Conservation (phyloP, 2,329 filamentous ascomycete species). For the Cytospora paraplurivora region DNA sequence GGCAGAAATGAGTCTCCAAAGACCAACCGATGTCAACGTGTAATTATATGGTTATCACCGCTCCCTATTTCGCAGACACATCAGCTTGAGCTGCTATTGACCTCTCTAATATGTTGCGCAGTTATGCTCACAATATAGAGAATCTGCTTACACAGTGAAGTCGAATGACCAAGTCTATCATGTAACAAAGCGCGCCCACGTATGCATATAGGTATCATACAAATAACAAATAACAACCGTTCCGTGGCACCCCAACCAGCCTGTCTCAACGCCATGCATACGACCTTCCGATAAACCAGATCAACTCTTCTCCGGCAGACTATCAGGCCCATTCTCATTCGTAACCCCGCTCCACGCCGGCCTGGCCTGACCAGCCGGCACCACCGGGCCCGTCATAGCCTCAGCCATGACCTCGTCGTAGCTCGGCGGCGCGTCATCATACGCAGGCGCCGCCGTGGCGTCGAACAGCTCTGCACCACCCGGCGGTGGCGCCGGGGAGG, state of each 20-base stretch:
- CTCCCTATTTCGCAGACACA: too few species aligned
- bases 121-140: too few species aligned
- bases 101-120: too few species aligned
- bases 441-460: slow-evolving; percentile 41
- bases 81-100: too few species aligned
- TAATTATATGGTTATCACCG: too few species aligned
- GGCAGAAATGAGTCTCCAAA: too few species aligned
- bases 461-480: not conserved
- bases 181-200: not conserved
- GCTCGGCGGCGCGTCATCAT: slow-evolving; percentile 85
- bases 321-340: slow-evolving; percentile 60
- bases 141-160: not conserved
- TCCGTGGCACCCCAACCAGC: not conserved
- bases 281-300: not conserved
- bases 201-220: not conserved
- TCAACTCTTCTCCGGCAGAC: slow-evolving; percentile 47
- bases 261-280: not conserved
- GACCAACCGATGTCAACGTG: too few species aligned
- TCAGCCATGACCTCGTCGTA: slow-evolving; percentile 93
- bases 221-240: not conserved
- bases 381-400: slow-evolving; percentile 68
- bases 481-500: not conserved
- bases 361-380: slow-evolving; percentile 59
- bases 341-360: slow-evolving; percentile 69
- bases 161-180: not conserved